A percentile compares a stretch with the other conserved stretches of the same genome.
Conservation (phyloP, 1,139 yeast species). For the Taiozyma onychis region DNA sequence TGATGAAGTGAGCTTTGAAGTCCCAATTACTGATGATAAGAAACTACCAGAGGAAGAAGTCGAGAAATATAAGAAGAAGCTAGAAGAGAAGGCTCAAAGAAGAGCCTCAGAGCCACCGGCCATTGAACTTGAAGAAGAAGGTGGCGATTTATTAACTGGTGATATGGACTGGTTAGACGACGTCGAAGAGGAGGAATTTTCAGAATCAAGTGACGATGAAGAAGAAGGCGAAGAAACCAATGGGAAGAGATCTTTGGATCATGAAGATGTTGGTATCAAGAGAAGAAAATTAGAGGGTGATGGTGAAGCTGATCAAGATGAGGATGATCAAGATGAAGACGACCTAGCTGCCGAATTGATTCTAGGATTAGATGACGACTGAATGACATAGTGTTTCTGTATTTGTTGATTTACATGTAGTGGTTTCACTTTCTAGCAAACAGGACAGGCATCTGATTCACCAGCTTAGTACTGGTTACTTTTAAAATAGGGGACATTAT, state of each 20-base stretch:
- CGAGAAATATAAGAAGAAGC: constrained; percentile 24
- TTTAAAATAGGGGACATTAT: no score
- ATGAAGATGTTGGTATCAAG: constrained; percentile 9
- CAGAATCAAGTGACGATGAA: constrained; percentile 26
- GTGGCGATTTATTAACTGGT: constrained; percentile 21
- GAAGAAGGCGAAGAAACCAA: constrained; percentile 21
- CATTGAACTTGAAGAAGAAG: constrained; percentile 18
- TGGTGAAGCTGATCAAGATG: constrained; percentile 15
- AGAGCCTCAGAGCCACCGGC: constrained; percentile 10
- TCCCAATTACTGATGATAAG: constrained; percentile 41
- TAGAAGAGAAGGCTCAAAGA: constrained; percentile 17
- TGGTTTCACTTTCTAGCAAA: no score
- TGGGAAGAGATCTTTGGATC: constrained; percentile 6
- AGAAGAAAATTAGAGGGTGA: constrained; percentile 1
- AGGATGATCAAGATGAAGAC: constrained; percentile 17
- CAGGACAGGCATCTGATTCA: no score
- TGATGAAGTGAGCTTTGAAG: constrained; percentile 54
- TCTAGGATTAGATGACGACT: constrained; percentile 15
- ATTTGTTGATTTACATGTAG: background rate
- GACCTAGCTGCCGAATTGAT: constrained; percentile 22
- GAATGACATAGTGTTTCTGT: background rate
- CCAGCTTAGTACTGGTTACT: no score
- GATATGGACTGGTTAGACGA: constrained; percentile 28
- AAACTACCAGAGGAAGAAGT: constrained; percentile 33
- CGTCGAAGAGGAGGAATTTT: constrained; percentile 26